phyloP scores from a whole-genome alignment of 2,329 filamentous ascomycete genomes.

The Nigrospora oryzae region DNA sequence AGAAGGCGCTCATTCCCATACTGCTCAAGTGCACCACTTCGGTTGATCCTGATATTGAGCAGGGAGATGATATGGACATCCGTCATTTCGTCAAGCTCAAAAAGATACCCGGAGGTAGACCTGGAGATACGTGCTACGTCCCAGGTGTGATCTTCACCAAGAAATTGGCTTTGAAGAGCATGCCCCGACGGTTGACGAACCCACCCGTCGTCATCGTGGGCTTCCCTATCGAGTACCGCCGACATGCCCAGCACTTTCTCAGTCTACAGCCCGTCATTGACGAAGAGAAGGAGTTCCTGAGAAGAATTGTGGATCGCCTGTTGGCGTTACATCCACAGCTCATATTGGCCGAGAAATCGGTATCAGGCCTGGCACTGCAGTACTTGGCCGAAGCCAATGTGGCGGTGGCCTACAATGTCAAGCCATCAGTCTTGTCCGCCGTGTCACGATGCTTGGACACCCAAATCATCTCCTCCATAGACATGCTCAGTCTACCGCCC shows the following conservation, averaged over 20 bases:
- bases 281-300: conserved; percentile 88
- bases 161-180: conserved; percentile 91
- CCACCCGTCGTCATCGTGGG: conserved; percentile 88
- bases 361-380: conserved; percentile 83
- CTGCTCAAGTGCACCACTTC: conserved; percentile 87
- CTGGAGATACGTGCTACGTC: conserved; percentile 90
- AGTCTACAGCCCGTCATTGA: conserved; percentile 94
- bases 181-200: conserved; percentile 76
- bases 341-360: conserved; percentile 84
- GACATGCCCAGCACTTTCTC: conserved; percentile 94
- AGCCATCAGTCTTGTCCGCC: conserved; percentile 88
- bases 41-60: conserved; percentile 83
- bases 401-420: conserved; percentile 93
- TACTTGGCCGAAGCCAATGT: conserved; percentile 84
- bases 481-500: conserved; percentile 69
- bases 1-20: conserved; percentile 83
- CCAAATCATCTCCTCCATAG: conserved; percentile 86
- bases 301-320: conserved; percentile 87
- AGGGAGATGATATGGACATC: conserved; percentile 93
- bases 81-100: conserved; percentile 96
- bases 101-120: conserved; percentile 84
- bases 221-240: conserved; percentile 92
- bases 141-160: conserved; percentile 97
- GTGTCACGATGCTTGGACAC: conserved; percentile 89
- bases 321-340: conserved; percentile 77